Conservation (phyloP, 2,329 filamentous ascomycete species). For the Pseudogymnoascus sp. region DNA sequence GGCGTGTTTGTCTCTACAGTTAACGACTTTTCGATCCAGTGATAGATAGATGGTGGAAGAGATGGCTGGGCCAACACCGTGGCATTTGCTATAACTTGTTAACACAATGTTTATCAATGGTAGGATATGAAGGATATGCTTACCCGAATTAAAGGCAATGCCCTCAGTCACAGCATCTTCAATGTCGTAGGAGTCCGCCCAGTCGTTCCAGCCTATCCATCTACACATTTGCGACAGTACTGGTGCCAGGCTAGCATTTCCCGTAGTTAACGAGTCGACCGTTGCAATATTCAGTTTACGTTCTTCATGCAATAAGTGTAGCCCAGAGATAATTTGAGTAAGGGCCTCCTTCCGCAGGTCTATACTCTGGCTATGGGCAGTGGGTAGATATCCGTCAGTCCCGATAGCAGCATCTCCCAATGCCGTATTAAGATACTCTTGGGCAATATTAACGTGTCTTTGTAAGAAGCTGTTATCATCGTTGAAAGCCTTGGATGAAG, state of each 20-base stretch:
- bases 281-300: slow-evolving; percentile 64
- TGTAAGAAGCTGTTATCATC: slow-evolving; percentile 47
- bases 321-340: slow-evolving; percentile 60
- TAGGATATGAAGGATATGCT: background rate
- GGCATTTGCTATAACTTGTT: slow-evolving; percentile 13
- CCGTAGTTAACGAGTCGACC: slow-evolving; percentile 37
- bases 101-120: background rate
- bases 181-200: slow-evolving; percentile 53
- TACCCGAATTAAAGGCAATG: slow-evolving; percentile 43
- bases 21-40: slow-evolving; percentile 40
- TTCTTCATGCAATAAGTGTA: slow-evolving; percentile 87
- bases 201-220: slow-evolving; percentile 70
- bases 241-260: slow-evolving; percentile 51
- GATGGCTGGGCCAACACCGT: slow-evolving; percentile 39
- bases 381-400: slow-evolving; percentile 55
- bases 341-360: slow-evolving; percentile 51
- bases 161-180: slow-evolving; percentile 46
- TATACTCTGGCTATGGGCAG: slow-evolving; percentile 38
- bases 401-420: slow-evolving; percentile 48
- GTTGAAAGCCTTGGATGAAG: slow-evolving; percentile 22
- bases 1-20: slow-evolving; percentile 25
- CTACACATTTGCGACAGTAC: slow-evolving; percentile 70
- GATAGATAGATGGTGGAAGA: slow-evolving; percentile 50
- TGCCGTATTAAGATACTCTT: slow-evolving; percentile 54
- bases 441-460: slow-evolving; percentile 49